Evolutionary conservation across 371 early-diverging fungal genomes (phyloP).

Genomic region (Gilbertella persicaria): DNA sequence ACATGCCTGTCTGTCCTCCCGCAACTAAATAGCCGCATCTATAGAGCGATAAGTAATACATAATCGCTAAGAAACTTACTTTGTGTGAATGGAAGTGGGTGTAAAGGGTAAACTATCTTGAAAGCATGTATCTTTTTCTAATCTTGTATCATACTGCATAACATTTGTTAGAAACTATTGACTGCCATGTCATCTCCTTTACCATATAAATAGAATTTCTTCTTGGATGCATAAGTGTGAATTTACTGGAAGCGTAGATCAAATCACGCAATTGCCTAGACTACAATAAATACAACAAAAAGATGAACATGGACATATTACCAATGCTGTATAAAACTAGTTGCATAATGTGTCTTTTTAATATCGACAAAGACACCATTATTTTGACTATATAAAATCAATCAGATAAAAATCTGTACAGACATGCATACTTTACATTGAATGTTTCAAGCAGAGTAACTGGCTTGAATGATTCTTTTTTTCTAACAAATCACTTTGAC

Average conservation of each 20-base stretch:
- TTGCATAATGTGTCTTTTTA: neutral
- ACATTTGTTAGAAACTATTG: neutral
- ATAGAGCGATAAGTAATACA: neutral
- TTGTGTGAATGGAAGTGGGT: conserved; percentile 71
- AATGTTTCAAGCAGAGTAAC: neutral
- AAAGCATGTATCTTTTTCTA: neutral
- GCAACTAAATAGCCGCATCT: conserved; percentile 72
- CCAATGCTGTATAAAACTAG: conserved; percentile 18
- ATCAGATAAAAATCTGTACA: too few relatives aligned
- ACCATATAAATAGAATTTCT: conserved; percentile 8
- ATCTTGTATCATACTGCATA: conserved; percentile 4
- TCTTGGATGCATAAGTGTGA: conserved; percentile 5
- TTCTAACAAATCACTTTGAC: neutral
- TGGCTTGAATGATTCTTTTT: neutral
- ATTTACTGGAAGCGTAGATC: conserved; percentile 52
- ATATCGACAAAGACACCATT: conserved; percentile 7
- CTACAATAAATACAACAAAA: neutral
- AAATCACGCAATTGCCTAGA: conserved; percentile 87
- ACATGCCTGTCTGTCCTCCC: conserved; percentile 82
- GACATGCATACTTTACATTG: conserved; percentile 7
- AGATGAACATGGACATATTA: too few relatives aligned
- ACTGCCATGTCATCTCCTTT: neutral
- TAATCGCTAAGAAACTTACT: conserved; percentile 24
- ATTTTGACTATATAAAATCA: conserved; percentile 11
- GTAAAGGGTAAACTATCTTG: conserved; percentile 64